Base-by-base conservation (phyloP, 2,329 filamentous ascomycete species). In the Graphiopsis chlorocephala region DNA sequence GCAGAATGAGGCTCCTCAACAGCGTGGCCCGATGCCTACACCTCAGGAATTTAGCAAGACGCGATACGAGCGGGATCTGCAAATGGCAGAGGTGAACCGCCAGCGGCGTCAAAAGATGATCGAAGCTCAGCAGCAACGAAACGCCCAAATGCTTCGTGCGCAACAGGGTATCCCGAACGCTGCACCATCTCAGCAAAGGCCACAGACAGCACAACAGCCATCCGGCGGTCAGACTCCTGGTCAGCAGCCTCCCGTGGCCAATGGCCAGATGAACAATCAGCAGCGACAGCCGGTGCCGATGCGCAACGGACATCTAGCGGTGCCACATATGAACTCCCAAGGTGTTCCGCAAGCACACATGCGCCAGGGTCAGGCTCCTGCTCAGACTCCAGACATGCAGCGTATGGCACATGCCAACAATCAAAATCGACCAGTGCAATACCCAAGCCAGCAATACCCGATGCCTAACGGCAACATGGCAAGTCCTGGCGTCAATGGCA, bases 1-100 rank as follows among this genome's bases (percentile, higher is more conserved):
- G 15, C 71, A 73, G 60, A 68, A 66, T n/a, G 73, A 75, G n/a
- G 64, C 65, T 17, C 64, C 66, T 26, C 68, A 71, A 33, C 68
- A 61, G 17, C 61, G 60, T 52, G 62, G 47, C 12, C 84, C 84
- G 15, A 84, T 85, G 59, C 85, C 93, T 73, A 96, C 93, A 0
- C 95, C 95, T 0, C 86, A 91, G 71, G 92, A 98, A 70, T 97
- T 97, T 75, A 97, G 93, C 74, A 85, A 91, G 61, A 84, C 97
- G 74, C 93, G 95, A 71, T 89, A 90, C 79, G 94, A 98, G 74
- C 87, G 92, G 52, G 94, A 98, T 71, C 84, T 93, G 73, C 86
- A 87, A 72, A 73, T 84, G 62, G 80, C 82, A 64, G 84, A 86
- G 75, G 80, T 81, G 65, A 81, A 84, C 71, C 81, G 85, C 73